Base-by-base conservation (phyloP, 2,329 filamentous ascomycete species). In the Phaeosphaeria sp. region DNA sequence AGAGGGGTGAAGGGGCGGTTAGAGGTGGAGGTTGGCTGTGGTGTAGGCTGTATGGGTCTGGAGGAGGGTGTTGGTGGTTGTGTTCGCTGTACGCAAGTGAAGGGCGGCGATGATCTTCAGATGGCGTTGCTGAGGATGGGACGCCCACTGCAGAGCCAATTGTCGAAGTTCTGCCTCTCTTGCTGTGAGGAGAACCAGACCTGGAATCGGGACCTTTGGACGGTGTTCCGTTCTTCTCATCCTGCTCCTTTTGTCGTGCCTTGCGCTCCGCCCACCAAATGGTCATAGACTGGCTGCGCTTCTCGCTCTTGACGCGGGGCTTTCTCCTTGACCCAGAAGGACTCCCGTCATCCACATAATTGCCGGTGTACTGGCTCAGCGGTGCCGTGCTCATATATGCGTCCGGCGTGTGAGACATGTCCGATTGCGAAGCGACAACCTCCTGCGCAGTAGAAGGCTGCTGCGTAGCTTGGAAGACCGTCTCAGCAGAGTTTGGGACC, bases 201-300 rank as follows among this genome's bases (percentile, higher is more conserved):
- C 69, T 57, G 7, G 71, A 69, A 6, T 59, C 43, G 18, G 67
- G 52, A 24, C 64, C 51, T 50, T 73, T 68, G 17, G 44, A 47
- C 42, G 65, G 56, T 30, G 56, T 67, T 4, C 69, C 68, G 17
- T 64, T 66, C 43, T 72, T 74, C 33, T 72, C 69, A 18, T 75
- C 74, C 18, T 69, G 60, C 51, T 76, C 74, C 21, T 72, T 68
- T 53, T 74, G 69, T 8, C 73, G 71, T 1, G 75, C 77, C 57
- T 81, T 81, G 7, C 79, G 73, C 57, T 78, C 76, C 2, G 78
- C 78, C 79, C 79, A 81, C 79, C 79, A 81, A n/a, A 77, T 74
- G 1, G 78, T 80, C 79, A 81, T 80, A 11, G 74, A 78, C 47
- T 78, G 72, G 49, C 76, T 78, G 15, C 79, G 72, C 63, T 80